Conservation (phyloP, 495 filamentous ascomycete genomes). For the Glarea lozoyensis region DNA sequence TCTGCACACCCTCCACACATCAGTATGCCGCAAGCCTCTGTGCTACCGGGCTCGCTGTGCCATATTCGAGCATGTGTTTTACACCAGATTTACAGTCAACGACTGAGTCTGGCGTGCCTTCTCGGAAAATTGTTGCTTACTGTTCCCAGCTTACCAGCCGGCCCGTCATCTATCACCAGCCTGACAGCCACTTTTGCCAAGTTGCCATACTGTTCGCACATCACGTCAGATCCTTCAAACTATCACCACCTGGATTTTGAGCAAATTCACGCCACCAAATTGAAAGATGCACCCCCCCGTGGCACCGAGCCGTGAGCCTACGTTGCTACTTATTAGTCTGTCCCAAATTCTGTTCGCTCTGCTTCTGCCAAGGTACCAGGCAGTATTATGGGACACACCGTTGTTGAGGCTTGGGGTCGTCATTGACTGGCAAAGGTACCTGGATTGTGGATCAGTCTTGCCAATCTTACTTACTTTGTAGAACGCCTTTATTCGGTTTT, state of each 20-base stretch:
- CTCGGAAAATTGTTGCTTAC: neutral
- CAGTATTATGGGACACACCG: too few species aligned
- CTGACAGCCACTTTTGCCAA: constrained; percentile 1
- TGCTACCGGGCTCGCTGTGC: constrained; percentile 1
- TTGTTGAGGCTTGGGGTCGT: too few species aligned
- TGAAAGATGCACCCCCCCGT: constrained; percentile 1
- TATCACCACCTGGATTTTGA: constrained; percentile 1
- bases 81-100: neutral
- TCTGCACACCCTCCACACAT: constrained; percentile 2
- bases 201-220: constrained; percentile 1
- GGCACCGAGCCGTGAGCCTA: neutral
- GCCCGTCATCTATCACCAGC: neutral
- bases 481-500: too few species aligned
- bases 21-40: constrained; percentile 1
- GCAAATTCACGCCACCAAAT: constrained; percentile 1
- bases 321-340: constrained; percentile 1
- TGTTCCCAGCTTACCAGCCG: neutral
- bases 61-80: constrained; percentile 1
- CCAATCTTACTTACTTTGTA: too few species aligned
- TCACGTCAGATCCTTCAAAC: neutral
- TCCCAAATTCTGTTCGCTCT: neutral
- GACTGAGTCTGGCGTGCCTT: neutral
- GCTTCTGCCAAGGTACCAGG: too few species aligned
- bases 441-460: too few species aligned
- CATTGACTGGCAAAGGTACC: too few species aligned